These are phyloP conservation scores for Scleromitrula shiraiana DNA, from an alignment of 2,329 filamentous ascomycete genomes.

Conservation along the genomic window DNA sequence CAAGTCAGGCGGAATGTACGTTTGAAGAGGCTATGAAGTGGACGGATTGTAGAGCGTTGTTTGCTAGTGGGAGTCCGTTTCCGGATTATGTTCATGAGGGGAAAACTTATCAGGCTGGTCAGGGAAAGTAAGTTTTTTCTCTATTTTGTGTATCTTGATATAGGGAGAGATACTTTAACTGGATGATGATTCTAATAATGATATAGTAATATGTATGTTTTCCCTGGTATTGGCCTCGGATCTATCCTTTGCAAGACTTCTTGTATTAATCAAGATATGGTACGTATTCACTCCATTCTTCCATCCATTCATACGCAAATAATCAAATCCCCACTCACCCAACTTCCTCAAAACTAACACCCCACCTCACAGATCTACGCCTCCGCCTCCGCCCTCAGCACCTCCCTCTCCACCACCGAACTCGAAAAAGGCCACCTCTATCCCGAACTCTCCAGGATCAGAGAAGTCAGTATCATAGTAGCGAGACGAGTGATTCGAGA, in stretches of 20 bases:
- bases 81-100: constrained; percentile 57
- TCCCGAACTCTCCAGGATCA: constrained; percentile 67
- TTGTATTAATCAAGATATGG: constrained; percentile 39
- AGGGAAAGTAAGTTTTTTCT: constrained; percentile 34
- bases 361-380: constrained; percentile 57
- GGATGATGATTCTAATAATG: constrained; percentile 3
- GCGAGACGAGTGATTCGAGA: constrained; percentile 65
- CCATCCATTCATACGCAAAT: neutral
- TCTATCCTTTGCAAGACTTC: constrained; percentile 61
- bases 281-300: constrained; percentile 5
- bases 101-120: constrained; percentile 38
- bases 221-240: constrained; percentile 79
- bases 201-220: constrained; percentile 81
- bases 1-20: constrained; percentile 70
- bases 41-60: constrained; percentile 68
- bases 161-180: neutral
- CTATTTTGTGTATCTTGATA: neutral
- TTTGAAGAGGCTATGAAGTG: constrained; percentile 68
- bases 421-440: constrained; percentile 53
- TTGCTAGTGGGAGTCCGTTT: constrained; percentile 80
- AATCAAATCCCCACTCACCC: neutral
- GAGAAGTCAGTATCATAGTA: constrained; percentile 70
- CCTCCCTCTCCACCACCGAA: constrained; percentile 56
- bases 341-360: constrained; percentile 46
- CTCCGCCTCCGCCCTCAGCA: constrained; percentile 64